Conservation (phyloP, 164 flowering plant species). For the Stephania japonica region DNA sequence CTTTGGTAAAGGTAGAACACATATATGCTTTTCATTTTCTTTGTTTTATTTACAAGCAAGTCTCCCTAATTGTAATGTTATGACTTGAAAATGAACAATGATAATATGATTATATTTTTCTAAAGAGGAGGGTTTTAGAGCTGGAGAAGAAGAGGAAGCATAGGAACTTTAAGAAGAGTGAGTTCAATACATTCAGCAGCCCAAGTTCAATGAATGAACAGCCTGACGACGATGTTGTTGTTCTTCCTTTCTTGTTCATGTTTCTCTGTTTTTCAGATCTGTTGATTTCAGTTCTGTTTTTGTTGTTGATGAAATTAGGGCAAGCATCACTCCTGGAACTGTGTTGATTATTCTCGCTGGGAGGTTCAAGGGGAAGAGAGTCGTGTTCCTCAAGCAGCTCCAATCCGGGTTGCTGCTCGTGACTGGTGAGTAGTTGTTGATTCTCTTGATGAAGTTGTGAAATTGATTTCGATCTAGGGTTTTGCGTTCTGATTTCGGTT, state of each 20-base stretch:
- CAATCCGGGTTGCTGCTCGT: slow-evolving; percentile 69
- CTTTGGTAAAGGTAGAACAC: too few relatives aligned
- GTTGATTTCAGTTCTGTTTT: neutral
- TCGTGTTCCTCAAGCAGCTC: slow-evolving; percentile 75
- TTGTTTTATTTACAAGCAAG: too few relatives aligned
- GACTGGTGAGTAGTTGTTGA: slow-evolving; percentile 40
- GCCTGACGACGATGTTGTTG: too few relatives aligned
- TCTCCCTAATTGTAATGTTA: too few relatives aligned
- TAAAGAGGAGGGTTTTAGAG: too few relatives aligned
- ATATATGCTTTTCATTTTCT: too few relatives aligned
- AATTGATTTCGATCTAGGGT: neutral
- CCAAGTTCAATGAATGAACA: too few relatives aligned
- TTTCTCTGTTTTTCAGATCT: neutral
- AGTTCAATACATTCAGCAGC: too few relatives aligned
- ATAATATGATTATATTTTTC: too few relatives aligned
- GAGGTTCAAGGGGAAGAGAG: slow-evolving; percentile 81
- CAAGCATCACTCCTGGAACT: slow-evolving; percentile 64
- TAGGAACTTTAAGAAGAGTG: too few relatives aligned
- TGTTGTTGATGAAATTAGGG: slow-evolving; percentile 22
- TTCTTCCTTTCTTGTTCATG: neutral
- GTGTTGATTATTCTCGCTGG: slow-evolving; percentile 68
- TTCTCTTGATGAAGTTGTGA: neutral
- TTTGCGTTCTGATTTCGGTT: neutral
- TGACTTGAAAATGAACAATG: too few relatives aligned
- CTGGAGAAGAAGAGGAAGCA: too few relatives aligned